Conservation (phyloP, 2,329 filamentous ascomycete genomes). For the Aschersonia sp. region DNA sequence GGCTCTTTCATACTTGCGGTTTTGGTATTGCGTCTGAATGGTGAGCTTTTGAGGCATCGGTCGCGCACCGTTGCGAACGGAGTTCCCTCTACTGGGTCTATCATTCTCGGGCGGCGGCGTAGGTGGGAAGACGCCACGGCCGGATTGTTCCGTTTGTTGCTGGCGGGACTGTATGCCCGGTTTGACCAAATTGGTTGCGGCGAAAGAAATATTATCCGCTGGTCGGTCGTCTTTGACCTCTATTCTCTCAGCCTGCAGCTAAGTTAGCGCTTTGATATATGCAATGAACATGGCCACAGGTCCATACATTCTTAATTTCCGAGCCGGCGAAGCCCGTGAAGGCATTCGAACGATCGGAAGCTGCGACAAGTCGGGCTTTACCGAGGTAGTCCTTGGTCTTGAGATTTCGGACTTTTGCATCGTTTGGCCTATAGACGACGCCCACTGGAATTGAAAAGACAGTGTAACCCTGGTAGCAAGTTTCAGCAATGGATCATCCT, state of each 20-base stretch:
- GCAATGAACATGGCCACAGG: conserved; percentile 1
- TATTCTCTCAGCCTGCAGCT: conserved; percentile 29
- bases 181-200: conserved; percentile 85
- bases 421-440: conserved; percentile 87
- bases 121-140: conserved; percentile 81
- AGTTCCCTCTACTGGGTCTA: conserved; percentile 43
- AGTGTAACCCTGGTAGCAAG: conserved; percentile 63
- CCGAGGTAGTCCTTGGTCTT: conserved; percentile 97
- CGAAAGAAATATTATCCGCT: conserved; percentile 74
- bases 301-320: conserved; percentile 57
- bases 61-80: conserved; percentile 46
- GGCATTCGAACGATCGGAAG: conserved; percentile 65
- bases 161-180: conserved; percentile 65
- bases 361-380: conserved; percentile 84
- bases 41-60: conserved; percentile 48
- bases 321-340: conserved; percentile 71
- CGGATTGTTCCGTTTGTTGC: conserved; percentile 75
- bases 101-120: conserved; percentile 93
- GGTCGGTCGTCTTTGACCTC: conserved; percentile 65
- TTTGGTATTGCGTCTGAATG: conserved; percentile 39
- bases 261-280: conserved; percentile 5
- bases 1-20: conserved; percentile 40
- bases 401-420: conserved; percentile 94
- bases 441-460: conserved; percentile 97
- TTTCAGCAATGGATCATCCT: not conserved